A percentile compares a stretch with the other conserved stretches of the same genome.
phyloP scores from a whole-genome alignment of 164 flowering plant genomes.

The Tetracentron sinense region DNA sequence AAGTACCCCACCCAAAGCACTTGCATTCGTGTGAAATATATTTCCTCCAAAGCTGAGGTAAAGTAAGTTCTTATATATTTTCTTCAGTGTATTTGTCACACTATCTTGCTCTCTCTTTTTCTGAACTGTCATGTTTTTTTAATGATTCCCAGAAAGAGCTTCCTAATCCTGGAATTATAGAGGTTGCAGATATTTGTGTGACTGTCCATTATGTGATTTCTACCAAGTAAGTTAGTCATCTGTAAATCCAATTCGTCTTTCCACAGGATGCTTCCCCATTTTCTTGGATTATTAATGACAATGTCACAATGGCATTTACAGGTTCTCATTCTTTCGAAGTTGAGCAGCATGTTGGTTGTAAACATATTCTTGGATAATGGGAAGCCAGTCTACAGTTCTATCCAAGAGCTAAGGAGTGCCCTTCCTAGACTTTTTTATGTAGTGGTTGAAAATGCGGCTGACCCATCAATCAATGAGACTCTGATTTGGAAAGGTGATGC shows the following conservation, averaged over 20 bases:
- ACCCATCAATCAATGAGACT: slow-evolving; percentile 48
- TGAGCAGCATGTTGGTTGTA: slow-evolving; percentile 70
- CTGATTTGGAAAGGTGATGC: slow-evolving; percentile 54
- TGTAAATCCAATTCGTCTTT: neutral
- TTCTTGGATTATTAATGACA: too few relatives aligned
- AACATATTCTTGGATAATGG: slow-evolving; percentile 73
- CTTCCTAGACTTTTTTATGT: slow-evolving; percentile 40
- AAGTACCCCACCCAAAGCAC: too few relatives aligned
- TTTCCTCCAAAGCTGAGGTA: slow-evolving; percentile 37
- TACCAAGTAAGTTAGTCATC: slow-evolving; percentile 40
- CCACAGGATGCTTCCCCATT: too few relatives aligned
- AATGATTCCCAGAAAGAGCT: slow-evolving; percentile 42
- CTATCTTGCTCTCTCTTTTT: neutral
- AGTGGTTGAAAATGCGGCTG: slow-evolving; percentile 48
- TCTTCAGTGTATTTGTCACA: neutral
- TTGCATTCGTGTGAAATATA: slow-evolving; percentile 61
- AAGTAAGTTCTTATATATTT: too few relatives aligned
- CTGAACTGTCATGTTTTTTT: neutral
- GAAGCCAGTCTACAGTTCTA: slow-evolving; percentile 48
- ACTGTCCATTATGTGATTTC: slow-evolving; percentile 52
- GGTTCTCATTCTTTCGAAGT: slow-evolving; percentile 71
- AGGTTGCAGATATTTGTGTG: slow-evolving; percentile 55
- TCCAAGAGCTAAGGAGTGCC: slow-evolving; percentile 45
- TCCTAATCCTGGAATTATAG: slow-evolving; percentile 44
- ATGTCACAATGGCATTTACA: slow-evolving; percentile 26